Conservation (phyloP, 2,329 filamentous ascomycete species). For the Capronia epimyces region DNA sequence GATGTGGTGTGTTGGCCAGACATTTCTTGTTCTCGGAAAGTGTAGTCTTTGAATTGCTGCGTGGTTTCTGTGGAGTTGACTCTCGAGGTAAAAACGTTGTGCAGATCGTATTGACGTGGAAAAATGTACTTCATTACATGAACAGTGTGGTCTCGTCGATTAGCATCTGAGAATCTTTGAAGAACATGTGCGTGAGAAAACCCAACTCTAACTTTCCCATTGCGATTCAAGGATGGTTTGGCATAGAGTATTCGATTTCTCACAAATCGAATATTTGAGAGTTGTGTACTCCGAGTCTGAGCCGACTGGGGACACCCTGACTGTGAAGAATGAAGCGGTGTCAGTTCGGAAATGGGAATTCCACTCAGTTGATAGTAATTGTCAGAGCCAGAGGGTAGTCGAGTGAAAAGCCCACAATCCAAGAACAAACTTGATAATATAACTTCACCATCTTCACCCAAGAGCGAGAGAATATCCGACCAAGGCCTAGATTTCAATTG, state of each 20-base stretch:
- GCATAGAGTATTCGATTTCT: constrained; percentile 84
- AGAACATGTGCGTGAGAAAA: constrained; percentile 77
- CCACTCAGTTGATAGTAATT: constrained; percentile 79
- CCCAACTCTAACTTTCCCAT: constrained; percentile 65
- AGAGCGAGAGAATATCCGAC: constrained; percentile 65
- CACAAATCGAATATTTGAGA: constrained; percentile 49
- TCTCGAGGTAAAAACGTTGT: constrained; percentile 80
- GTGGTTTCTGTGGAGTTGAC: constrained; percentile 59
- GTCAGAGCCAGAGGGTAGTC: constrained; percentile 53
- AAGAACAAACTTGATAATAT: constrained; percentile 74
- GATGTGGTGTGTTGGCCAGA: constrained; percentile 1
- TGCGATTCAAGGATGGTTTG: constrained; percentile 63
- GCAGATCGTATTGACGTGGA: constrained; percentile 78
- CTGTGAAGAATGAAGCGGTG: not conserved
- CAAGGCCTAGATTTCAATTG: constrained; percentile 66
- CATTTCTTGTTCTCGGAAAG: constrained; percentile 78
- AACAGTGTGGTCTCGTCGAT: constrained; percentile 52
- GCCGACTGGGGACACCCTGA: not conserved
- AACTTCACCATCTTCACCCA: constrained; percentile 69
- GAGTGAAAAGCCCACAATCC: constrained; percentile 69
- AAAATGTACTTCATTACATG: constrained; percentile 91
- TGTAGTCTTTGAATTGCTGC: constrained; percentile 78
- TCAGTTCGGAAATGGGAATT: constrained; percentile 15
- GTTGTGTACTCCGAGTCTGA: not conserved
- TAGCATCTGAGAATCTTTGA: constrained; percentile 58